Evolutionary conservation across 1,284 basidiomycete genomes (phyloP), one percentile per base, ranked within the genome.

Genomic region (Inonotus obliquus): DNA sequence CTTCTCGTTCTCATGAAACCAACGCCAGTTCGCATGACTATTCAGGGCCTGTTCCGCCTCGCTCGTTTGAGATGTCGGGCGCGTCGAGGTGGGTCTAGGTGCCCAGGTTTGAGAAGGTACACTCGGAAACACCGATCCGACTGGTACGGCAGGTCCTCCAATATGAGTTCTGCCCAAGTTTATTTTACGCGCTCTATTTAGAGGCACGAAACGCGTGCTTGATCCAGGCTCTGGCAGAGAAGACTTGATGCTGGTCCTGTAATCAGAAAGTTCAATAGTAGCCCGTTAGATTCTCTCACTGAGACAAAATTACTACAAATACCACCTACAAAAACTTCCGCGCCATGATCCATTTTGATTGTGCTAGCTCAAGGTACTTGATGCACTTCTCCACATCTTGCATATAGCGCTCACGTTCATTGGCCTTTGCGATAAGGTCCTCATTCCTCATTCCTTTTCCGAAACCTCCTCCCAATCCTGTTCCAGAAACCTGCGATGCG

Each of bases 331-430:
- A 37, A 37, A 63, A 60, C 23, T 53, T 60, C 27, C 62, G 52
- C 11, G 62, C 62, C 62, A 63, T 63, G 25, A 63, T 60, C 62
- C 62, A 63, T 1, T 59, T 53, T 10, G 44, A 44, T 54, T 63
- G 35, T 0, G 39, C 53, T 21, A 63, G 25, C 38, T 63, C 62
- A 27, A 63, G 59, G 27, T 38, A 63, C 23, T 25, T 51, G 4
- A 57, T 60, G 38, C 62, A 63, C 39, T 60, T 63, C 25, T 51
- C 45, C 9, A 60, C 49, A 25, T 60, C 62, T 29, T 58, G 38
- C 54, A 57, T 45, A 21, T 47, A 38, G 4, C 39, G 32, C n/a
- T 63, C 59, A 21, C 45, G 27, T 39, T 63, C 62, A 2, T 47
- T 32, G n/a, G 14, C 23, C 45, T 37, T 62, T 17, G 44, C 57